phyloP scores from a whole-genome alignment of 2,329 filamentous ascomycete genomes.

The Talaromyces atroroseus region DNA sequence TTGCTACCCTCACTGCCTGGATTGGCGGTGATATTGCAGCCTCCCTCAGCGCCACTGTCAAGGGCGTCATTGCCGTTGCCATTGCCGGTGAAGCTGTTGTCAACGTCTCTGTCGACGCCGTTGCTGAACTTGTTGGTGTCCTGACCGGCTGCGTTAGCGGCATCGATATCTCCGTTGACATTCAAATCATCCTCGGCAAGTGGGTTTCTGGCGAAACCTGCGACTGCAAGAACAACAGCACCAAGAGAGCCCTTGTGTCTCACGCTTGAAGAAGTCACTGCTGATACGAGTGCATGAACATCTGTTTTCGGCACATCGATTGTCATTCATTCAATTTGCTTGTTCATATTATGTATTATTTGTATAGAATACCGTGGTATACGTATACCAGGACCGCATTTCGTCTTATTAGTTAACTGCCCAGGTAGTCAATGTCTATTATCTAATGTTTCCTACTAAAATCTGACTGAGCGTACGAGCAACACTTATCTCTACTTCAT shows the following conservation, averaged over 20 bases:
- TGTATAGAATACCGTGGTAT: background rate
- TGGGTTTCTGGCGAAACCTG: constrained; percentile 13
- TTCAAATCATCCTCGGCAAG: constrained; percentile 49
- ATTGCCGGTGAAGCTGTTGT: constrained; percentile 29
- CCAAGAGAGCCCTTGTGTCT: background rate
- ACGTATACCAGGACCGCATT: background rate
- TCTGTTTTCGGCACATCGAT: background rate
- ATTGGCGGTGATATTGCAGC: constrained; percentile 24
- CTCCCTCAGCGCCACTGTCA: constrained; percentile 26
- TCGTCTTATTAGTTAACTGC: constrained; percentile 6
- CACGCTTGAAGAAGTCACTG: background rate
- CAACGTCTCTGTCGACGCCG: constrained; percentile 26
- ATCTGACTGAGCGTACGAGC: no score
- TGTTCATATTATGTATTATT: background rate
- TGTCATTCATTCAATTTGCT: background rate
- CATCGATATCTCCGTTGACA: constrained; percentile 38
- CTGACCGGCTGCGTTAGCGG: constrained; percentile 22
- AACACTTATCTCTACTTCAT: no score
- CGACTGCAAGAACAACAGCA: constrained; percentile 1
- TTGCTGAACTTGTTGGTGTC: constrained; percentile 33
- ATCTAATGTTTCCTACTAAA: background rate
- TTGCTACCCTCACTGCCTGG: constrained; percentile 26
- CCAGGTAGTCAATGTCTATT: background rate
- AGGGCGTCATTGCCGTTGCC: constrained; percentile 27
- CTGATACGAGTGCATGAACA: background rate